phyloP scores from a whole-genome alignment of 352 stramenopile genomes.

The Blastocystis sp. region DNA sequence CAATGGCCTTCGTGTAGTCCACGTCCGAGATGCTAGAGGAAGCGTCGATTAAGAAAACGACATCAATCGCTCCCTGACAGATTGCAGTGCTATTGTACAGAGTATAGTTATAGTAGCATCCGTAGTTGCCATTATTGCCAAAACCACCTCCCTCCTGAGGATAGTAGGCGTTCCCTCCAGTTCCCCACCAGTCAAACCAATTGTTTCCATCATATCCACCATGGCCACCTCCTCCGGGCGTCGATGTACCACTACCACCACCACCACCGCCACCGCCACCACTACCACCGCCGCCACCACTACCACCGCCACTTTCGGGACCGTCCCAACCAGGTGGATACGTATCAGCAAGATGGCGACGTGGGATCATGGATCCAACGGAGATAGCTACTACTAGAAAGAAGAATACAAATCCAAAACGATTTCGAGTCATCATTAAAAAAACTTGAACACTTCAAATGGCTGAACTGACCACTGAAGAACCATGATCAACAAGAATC shows the following conservation, averaged over 20 bases:
- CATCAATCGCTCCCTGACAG: conserved; percentile 37
- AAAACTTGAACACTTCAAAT: background rate
- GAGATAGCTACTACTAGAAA: background rate
- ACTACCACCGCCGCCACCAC: background rate
- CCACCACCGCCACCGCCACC: background rate
- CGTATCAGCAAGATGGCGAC: background rate
- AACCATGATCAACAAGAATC: background rate
- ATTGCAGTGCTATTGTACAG: conserved; percentile 27
- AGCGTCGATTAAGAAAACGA: conserved; percentile 38
- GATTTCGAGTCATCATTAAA: background rate
- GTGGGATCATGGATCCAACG: background rate
- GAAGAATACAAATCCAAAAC: background rate
- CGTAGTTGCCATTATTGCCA: conserved; percentile 36
- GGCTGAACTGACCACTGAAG: background rate
- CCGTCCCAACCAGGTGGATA: background rate
- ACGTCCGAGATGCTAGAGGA: conserved; percentile 37
- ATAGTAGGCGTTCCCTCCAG: conserved; percentile 5
- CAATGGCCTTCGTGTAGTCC: background rate
- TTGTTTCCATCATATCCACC: background rate
- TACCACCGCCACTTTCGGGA: conserved; percentile 8
- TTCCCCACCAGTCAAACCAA: conserved; percentile 51
- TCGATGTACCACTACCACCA: background rate
- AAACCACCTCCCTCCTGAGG: conserved; percentile 21
- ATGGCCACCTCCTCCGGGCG: background rate
- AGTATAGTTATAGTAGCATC: conserved; percentile 48